phyloP scores from a whole-genome alignment of 768 basidiomycete genomes.

The Agaricus subrufescens region DNA sequence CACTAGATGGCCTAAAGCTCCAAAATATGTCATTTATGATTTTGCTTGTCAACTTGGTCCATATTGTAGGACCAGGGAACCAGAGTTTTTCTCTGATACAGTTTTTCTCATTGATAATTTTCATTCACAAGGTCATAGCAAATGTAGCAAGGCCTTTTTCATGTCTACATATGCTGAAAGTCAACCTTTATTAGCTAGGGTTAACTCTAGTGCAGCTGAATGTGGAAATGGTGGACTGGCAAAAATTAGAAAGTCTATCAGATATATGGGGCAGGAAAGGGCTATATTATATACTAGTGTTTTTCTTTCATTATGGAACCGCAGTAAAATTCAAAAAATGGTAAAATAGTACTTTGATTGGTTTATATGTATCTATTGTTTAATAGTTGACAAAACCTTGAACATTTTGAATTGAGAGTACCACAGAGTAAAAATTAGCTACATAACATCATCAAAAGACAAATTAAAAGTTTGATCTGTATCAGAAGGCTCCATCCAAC shows the following conservation, averaged over 20 bases:
- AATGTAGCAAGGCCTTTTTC: constrained; percentile 25
- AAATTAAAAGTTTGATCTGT: no score
- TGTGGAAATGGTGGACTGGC: constrained; percentile 9
- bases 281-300: constrained; percentile 22
- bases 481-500: no score
- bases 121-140: constrained; percentile 27
- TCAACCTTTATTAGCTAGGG: constrained; percentile 11
- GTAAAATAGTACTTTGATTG: no score
- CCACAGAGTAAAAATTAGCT: no score
- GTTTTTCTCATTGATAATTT: constrained; percentile 29
- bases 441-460: no score
- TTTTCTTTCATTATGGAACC: constrained; percentile 21
- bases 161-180: constrained; percentile 21
- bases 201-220: background rate
- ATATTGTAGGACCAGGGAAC: constrained; percentile 24
- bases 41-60: constrained; percentile 28
- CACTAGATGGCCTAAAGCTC: constrained; percentile 25
- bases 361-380: no score
- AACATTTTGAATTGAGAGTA: no score
- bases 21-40: constrained; percentile 20
- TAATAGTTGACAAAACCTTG: no score
- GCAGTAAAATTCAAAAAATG: constrained; percentile 11
- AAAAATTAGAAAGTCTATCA: constrained; percentile 22
- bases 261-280: constrained; percentile 26
- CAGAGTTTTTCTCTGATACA: constrained; percentile 27